Percentiles rank a stretch among this genome's conserved stretches.
These are phyloP conservation scores for Malus fusca DNA, from an alignment of 306 rosid species.

Conservation along the genomic window DNA sequence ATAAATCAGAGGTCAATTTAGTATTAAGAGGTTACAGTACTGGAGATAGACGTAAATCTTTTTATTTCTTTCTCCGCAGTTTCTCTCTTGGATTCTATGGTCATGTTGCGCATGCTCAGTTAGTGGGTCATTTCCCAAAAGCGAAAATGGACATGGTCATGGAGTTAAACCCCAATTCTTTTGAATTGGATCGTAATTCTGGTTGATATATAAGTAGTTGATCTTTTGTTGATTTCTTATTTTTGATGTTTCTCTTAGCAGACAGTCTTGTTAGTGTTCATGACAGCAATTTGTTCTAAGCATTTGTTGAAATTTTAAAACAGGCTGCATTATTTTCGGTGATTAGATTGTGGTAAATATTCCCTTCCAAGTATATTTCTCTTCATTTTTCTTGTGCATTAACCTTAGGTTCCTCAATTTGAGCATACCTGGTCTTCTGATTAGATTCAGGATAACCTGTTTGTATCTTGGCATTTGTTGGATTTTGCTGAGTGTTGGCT, in stretches of 20 bases:
- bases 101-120: no score
- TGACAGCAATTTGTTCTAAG: neutral
- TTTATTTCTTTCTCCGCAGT: no score
- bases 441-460: neutral
- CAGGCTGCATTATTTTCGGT: neutral
- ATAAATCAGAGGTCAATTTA: no score
- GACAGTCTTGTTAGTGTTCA: neutral
- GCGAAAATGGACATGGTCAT: no score
- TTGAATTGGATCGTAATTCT: no score
- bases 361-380: neutral
- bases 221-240: no score
- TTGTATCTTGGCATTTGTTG: neutral
- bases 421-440: neutral
- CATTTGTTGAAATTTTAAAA: neutral
- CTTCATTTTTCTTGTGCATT: neutral
- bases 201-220: neutral
- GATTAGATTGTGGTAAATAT: neutral
- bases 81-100: no score
- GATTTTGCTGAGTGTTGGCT: slow-evolving; percentile 9
- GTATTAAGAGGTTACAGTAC: no score
- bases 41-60: no score
- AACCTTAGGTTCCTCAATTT: neutral
- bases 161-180: no score
- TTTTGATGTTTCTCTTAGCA: neutral
- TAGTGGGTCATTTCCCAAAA: no score